Base-by-base conservation (phyloP, 2,329 filamentous ascomycete species). In the Claviceps pusilla region DNA sequence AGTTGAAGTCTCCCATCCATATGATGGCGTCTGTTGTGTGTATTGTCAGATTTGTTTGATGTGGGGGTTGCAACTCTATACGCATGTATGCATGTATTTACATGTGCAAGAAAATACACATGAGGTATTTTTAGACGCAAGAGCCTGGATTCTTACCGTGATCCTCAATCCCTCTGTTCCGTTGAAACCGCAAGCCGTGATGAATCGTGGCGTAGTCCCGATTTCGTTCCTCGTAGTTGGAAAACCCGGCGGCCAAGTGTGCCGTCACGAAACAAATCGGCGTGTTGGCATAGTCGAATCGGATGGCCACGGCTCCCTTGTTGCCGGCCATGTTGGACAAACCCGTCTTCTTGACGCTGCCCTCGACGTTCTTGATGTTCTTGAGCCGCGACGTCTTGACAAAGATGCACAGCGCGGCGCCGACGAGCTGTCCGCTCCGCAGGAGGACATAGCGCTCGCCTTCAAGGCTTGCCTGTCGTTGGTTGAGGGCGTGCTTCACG, bases 1-100 rank as follows among this genome's bases (percentile, higher is more conserved):
- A 98, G 66, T 98, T 98, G 74, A 98, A 98, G 68, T 98, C 93
- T 5, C 93, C 93, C 46, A 96, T 78, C 91, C 93, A 98, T 53
- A 96, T 84, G 41, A 97, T 84, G 28, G 87, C 78, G 60, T 84
- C 80, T 77, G 48, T 31, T 41, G 11, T 10, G 39, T 43, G 41
- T 55, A 19, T 19, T 19, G 19, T 19, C 29, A 49, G 46, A 28
- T 50, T 46, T 35, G 24, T 19, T n/a, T 19, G 3, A 33, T 37
- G 9, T 9, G 7, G 2, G 33, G 14, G 29, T 9, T 16, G 16
- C n/a, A 4, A 2, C 39, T 16, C 14, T n/a, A 41, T 6, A 41
- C 14, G 6, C 5, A 39, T 39, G 11, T 11, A 11, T 11, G 10
- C 31, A 33, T 33, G 31, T 33, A 33, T 6, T 5, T 33, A 37